A percentile compares a stretch with the other conserved stretches of the same genome.
Conservation (phyloP, 202 grass and related monocot species). For the Setaria viridis region DNA sequence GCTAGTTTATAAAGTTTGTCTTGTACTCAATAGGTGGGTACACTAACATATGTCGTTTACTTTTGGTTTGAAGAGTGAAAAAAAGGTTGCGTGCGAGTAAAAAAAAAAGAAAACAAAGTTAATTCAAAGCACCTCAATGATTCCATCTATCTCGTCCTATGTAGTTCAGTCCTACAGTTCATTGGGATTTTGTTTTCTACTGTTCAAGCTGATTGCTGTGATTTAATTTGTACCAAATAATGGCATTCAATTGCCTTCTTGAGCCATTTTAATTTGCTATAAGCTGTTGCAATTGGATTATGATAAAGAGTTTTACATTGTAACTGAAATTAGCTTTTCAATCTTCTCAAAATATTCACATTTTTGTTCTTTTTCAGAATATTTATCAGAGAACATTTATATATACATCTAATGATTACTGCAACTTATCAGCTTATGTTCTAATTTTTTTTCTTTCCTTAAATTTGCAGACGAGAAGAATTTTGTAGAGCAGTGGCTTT, state of each 20-base stretch:
- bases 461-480: conserved; percentile 68
- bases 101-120: neutral
- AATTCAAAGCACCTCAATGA: neutral
- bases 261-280: neutral
- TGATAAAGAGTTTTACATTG: neutral
- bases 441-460: conserved; percentile 36
- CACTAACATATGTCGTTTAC: neutral
- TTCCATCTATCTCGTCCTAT: neutral
- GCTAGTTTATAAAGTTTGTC: conserved; percentile 1
- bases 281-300: neutral
- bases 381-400: neutral
- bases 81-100: neutral
- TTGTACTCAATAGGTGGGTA: neutral
- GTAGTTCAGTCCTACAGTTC: neutral
- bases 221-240: neutral
- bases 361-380: neutral
- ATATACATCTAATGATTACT: neutral
- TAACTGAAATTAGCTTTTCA: neutral
- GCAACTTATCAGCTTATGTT: neutral
- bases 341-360: neutral
- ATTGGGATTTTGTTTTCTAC: neutral
- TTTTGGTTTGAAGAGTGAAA: neutral
- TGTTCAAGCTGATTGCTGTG: neutral
- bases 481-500: conserved; percentile 80
- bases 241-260: neutral